These are phyloP conservation scores for Parietaria judaica DNA, from an alignment of 306 rosid species.

Conservation along the genomic window DNA sequence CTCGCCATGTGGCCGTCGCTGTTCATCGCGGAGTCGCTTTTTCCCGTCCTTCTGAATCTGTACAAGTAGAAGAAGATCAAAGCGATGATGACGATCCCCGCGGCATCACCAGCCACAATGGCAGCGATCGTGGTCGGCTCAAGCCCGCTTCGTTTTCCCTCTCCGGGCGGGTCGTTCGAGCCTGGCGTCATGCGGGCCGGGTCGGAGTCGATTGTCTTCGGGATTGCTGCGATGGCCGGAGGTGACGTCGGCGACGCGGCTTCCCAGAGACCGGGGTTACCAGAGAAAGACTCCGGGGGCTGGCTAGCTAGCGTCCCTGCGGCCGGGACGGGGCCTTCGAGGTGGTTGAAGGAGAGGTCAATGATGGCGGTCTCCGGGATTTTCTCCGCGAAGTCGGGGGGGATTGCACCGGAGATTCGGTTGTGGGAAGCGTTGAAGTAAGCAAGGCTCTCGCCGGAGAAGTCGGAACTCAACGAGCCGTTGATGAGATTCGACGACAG, in stretches of 20 bases:
- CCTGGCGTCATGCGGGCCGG: slow-evolving; percentile 11
- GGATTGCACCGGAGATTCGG: slow-evolving; percentile 55
- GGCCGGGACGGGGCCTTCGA: slow-evolving; percentile 56
- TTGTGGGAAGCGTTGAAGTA: slow-evolving; percentile 64
- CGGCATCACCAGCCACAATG: slow-evolving; percentile 59
- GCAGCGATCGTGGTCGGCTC: slow-evolving; percentile 46
- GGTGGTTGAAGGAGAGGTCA: slow-evolving; percentile 69
- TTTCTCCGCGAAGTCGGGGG: slow-evolving; percentile 34
- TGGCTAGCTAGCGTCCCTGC: slow-evolving; percentile 37
- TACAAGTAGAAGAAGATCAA: slow-evolving; percentile 42
- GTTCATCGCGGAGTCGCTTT: slow-evolving; percentile 27
- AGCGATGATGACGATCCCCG: slow-evolving; percentile 44
- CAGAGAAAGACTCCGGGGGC: slow-evolving; percentile 28
- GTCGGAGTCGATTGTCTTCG: slow-evolving; percentile 39
- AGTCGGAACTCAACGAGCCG: slow-evolving; percentile 58
- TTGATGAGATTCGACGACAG: slow-evolving; percentile 69
- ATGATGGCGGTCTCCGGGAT: slow-evolving; percentile 48
- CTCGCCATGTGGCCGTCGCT: slow-evolving; percentile 25
- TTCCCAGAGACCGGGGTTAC: slow-evolving; percentile 48
- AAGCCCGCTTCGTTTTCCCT: slow-evolving; percentile 28
- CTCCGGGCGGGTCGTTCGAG: slow-evolving; percentile 10
- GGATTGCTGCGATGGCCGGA: slow-evolving; percentile 88
- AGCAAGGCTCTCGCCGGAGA: slow-evolving; percentile 39
- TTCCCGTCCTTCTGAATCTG: slow-evolving; percentile 41
- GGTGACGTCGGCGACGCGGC: slow-evolving; percentile 41